Conservation (phyloP, 768 basidiomycete genomes). For the Russula compacta region DNA sequence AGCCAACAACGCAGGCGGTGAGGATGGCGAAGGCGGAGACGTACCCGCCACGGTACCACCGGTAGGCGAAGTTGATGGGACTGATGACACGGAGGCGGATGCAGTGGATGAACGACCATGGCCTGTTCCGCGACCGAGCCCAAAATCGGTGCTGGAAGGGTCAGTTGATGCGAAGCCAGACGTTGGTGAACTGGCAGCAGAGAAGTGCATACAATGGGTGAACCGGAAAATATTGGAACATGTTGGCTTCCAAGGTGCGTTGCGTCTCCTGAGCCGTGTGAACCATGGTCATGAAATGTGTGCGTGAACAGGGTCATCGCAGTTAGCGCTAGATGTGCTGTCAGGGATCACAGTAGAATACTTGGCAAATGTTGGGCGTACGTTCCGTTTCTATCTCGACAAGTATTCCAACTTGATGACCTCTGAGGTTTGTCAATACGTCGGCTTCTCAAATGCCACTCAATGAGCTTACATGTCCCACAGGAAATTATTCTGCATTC, state of each 20-base stretch:
- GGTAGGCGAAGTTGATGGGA: slow-evolving; percentile 17
- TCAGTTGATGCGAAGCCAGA: slow-evolving; percentile 31
- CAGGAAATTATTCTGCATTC: slow-evolving; percentile 93
- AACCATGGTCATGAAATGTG: not conserved
- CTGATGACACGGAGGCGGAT: slow-evolving; percentile 34
- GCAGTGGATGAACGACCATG: slow-evolving; percentile 60
- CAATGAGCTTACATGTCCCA: not conserved
- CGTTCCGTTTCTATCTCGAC: slow-evolving; percentile 73
- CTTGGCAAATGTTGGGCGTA: slow-evolving; percentile 76
- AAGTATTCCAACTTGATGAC: slow-evolving; percentile 75
- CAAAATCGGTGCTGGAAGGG: slow-evolving; percentile 16
- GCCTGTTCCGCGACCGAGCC: slow-evolving; percentile 24
- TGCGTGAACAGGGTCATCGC: slow-evolving; percentile 51
- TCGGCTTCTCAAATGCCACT: not conserved
- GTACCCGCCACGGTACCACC: not conserved
- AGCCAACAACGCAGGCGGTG: slow-evolving; percentile 26
- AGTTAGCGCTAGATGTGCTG: slow-evolving; percentile 66
- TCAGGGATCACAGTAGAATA: slow-evolving; percentile 73
- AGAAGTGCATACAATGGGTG: slow-evolving; percentile 64
- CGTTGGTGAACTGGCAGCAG: slow-evolving; percentile 50
- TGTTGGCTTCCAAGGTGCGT: slow-evolving; percentile 81
- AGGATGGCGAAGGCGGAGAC: slow-evolving; percentile 21
- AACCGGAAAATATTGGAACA: slow-evolving; percentile 76
- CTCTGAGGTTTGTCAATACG: slow-evolving; percentile 52
- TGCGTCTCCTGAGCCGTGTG: not conserved